Percentiles rank a stretch among this genome's conserved stretches.
Conservation (phyloP, 2,329 filamentous ascomycete species). For the Leptographium galeiforme region DNA sequence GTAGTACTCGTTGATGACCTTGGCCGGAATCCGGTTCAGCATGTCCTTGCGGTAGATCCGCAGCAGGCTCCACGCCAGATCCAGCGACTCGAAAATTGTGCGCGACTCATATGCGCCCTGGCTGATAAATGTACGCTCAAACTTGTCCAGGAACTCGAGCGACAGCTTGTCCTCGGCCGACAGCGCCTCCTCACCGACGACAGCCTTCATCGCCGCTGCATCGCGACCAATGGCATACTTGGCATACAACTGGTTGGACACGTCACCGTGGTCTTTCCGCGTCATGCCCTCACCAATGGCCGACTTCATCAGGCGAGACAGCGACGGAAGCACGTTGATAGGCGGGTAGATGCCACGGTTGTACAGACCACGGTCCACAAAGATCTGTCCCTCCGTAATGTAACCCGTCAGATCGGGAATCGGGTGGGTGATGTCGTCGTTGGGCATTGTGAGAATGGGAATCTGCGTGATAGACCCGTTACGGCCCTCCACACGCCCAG, state of each 20-base stretch:
- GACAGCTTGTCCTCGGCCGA: slow-evolving; percentile 95
- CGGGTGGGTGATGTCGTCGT: slow-evolving; percentile 98
- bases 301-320: slow-evolving; percentile 99
- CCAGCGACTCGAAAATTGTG: slow-evolving; percentile 83
- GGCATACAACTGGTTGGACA: slow-evolving; percentile 98
- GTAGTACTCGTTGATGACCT: slow-evolving; percentile 74
- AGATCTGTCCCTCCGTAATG: slow-evolving; percentile 98
- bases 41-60: slow-evolving; percentile 97
- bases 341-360: slow-evolving; percentile 98
- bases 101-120: slow-evolving; percentile 89
- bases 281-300: slow-evolving; percentile 97
- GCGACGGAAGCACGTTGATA: slow-evolving; percentile 94
- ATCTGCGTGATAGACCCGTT: slow-evolving; percentile 99
- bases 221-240: slow-evolving; percentile 99
- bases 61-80: slow-evolving; percentile 90
- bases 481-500: slow-evolving; percentile 89
- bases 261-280: slow-evolving; percentile 91
- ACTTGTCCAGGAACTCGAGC: slow-evolving; percentile 97
- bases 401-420: slow-evolving; percentile 98
- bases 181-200: slow-evolving; percentile 94
- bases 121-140: slow-evolving; percentile 86
- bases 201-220: slow-evolving; percentile 96
- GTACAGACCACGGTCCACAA: slow-evolving; percentile 81
- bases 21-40: slow-evolving; percentile 85
- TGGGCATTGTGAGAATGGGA: slow-evolving; percentile 97